phyloP scores from a whole-genome alignment of 2,329 filamentous ascomycete genomes.

The Juglanconis oblonga region DNA sequence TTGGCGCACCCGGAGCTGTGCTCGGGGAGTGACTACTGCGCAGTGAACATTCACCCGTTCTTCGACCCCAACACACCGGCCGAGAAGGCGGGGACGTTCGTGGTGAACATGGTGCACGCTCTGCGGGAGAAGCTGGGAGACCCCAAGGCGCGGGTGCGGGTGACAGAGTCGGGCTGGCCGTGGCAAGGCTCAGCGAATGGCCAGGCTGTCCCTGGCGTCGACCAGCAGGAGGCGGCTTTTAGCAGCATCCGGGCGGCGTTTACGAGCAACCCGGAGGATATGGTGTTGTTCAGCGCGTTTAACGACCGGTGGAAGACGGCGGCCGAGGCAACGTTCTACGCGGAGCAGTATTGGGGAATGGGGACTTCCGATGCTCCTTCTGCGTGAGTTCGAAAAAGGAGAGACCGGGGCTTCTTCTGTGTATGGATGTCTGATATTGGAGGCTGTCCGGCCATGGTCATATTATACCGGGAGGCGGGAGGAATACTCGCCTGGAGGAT shows the following conservation, averaged over 20 bases:
- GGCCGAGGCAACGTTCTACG: constrained; percentile 58
- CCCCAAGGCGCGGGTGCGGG: constrained; percentile 58
- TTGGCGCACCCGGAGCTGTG: constrained; percentile 68
- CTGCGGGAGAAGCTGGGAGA: constrained; percentile 41
- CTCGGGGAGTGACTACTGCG: constrained; percentile 71
- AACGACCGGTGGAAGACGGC: constrained; percentile 78
- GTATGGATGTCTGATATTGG: neutral
- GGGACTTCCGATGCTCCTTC: constrained; percentile 18
- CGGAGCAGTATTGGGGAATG: constrained; percentile 78
- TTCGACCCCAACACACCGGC: constrained; percentile 66
- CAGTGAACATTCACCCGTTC: constrained; percentile 81
- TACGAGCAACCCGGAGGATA: constrained; percentile 40
- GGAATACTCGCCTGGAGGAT: no score
- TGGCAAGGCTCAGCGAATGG: constrained; percentile 64
- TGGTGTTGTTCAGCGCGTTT: constrained; percentile 77
- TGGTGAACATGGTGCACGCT: constrained; percentile 51
- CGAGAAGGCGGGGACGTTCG: constrained; percentile 63
- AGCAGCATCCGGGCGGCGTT: constrained; percentile 62
- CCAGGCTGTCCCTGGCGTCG: constrained; percentile 62
- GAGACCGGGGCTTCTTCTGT: neutral
- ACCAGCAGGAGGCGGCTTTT: constrained; percentile 66
- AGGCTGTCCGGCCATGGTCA: neutral
- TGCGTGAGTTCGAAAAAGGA: neutral
- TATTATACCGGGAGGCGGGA: no score
- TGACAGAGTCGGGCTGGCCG: constrained; percentile 87